A percentile compares a stretch with the other conserved stretches of the same genome.
Conservation (phyloP, 2,329 filamentous ascomycete genomes). For the Colletotrichum costaricense region DNA sequence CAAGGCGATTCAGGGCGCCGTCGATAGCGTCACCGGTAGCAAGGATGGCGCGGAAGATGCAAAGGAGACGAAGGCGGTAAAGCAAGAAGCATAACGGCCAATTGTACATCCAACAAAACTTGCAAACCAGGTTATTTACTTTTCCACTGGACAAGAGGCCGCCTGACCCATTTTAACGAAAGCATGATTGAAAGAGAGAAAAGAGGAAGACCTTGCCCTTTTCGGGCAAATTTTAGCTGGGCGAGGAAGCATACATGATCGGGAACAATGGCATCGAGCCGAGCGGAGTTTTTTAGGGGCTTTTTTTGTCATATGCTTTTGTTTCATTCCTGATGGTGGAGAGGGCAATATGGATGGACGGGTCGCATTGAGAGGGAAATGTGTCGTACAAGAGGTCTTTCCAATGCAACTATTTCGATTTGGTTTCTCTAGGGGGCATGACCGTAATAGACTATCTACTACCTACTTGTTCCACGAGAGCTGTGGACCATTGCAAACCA, state of each 20-base stretch:
- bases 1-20: slow-evolving; percentile 25
- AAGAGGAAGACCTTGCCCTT: slow-evolving; percentile 7
- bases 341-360: not conserved
- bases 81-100: slow-evolving; percentile 17
- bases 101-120: not conserved
- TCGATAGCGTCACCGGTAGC: not conserved
- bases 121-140: not conserved
- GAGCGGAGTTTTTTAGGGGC: slow-evolving; percentile 13
- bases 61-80: slow-evolving; percentile 21
- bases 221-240: not conserved
- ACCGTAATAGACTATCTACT: slow-evolving; percentile 32
- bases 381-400: not conserved
- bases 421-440: not conserved
- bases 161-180: slow-evolving; percentile 12
- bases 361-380: not conserved
- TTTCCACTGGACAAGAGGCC: not conserved
- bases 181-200: slow-evolving; percentile 32
- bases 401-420: not conserved
- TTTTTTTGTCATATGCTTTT: not conserved
- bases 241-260: not conserved
- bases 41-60: slow-evolving; percentile 16
- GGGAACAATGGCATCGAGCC: slow-evolving; percentile 9
- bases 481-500: not conserved
- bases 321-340: not conserved
- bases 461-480: not conserved